These are phyloP conservation scores for Geotrichum cucujoidarum DNA, from an alignment of 1,139 yeast genomes.

Conservation along the genomic window DNA sequence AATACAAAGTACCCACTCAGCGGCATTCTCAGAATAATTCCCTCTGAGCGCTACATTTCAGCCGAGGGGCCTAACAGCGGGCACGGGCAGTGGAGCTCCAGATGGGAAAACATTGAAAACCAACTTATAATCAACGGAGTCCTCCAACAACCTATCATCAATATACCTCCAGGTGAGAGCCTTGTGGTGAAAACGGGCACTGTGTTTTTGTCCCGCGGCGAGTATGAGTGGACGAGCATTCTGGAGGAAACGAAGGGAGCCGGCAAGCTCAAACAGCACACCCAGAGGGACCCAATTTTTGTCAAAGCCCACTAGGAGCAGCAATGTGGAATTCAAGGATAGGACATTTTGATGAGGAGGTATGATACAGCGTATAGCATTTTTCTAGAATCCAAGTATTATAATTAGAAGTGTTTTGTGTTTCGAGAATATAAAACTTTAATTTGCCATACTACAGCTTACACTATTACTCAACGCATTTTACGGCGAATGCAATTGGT, in stretches of 20 bases:
- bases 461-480: too few species aligned
- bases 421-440: too few species aligned
- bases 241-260: slow-evolving; percentile 44
- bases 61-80: slow-evolving; percentile 18
- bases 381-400: too few species aligned
- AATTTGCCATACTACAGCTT: too few species aligned
- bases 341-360: too few species aligned
- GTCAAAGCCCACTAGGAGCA: slow-evolving; percentile 29
- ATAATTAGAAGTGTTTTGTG: too few species aligned
- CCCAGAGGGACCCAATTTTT: slow-evolving; percentile 37
- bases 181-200: slow-evolving; percentile 48
- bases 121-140: slow-evolving; percentile 52
- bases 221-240: slow-evolving; percentile 72
- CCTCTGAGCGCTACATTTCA: slow-evolving; percentile 40
- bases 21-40: slow-evolving; percentile 66
- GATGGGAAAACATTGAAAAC: slow-evolving; percentile 26
- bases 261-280: slow-evolving; percentile 28
- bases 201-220: slow-evolving; percentile 62
- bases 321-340: not conserved
- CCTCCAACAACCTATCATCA: slow-evolving; percentile 49
- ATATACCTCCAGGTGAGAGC: slow-evolving; percentile 44
- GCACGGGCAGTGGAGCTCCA: slow-evolving; percentile 16
- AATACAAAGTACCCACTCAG: slow-evolving; percentile 37
- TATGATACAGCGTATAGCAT: too few species aligned
- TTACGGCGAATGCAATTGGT: too few species aligned